phyloP scores from a whole-genome alignment of 805 yeast genomes.

The Saturnispora dispora region DNA sequence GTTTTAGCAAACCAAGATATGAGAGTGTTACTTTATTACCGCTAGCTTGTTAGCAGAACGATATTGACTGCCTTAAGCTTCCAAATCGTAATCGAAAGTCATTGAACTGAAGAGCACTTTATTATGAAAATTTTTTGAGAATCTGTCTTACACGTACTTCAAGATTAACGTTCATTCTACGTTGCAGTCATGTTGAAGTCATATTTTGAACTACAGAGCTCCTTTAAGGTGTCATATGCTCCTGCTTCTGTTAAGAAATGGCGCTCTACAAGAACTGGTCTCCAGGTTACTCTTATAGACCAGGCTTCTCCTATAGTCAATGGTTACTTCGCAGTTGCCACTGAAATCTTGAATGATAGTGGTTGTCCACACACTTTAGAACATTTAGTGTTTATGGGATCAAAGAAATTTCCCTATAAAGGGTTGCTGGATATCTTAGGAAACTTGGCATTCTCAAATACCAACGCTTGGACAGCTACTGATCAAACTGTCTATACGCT shows the following conservation, averaged over 20 bases:
- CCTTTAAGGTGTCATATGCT: conserved; percentile 65
- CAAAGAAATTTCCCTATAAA: conserved; percentile 79
- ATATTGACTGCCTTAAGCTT: background rate
- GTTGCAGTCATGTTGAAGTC: conserved; percentile 15
- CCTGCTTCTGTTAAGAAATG: conserved; percentile 67
- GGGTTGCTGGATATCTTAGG: conserved; percentile 86
- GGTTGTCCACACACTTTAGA: conserved; percentile 96
- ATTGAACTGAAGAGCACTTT: too few species aligned
- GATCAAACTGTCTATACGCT: conserved; percentile 93
- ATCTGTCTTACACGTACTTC: background rate
- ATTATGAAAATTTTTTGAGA: background rate
- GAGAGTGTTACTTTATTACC: background rate
- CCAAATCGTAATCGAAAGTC: too few species aligned
- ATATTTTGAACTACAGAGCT: conserved; percentile 34
- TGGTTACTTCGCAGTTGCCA: conserved; percentile 94
- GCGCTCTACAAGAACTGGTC: conserved; percentile 71
- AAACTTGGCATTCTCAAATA: conserved; percentile 69
- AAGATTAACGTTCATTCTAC: background rate
- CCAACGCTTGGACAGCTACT: conserved; percentile 96
- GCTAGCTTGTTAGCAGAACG: background rate
- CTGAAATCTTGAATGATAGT: conserved; percentile 77
- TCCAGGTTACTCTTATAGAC: conserved; percentile 66
- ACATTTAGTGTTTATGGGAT: conserved; percentile 92
- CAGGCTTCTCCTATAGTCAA: conserved; percentile 81
- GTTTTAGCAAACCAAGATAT: background rate